Evolutionary conservation across 345 rosid genomes (phyloP), one percentile per base, ranked within the genome.

Genomic region (Brassica nigra): DNA sequence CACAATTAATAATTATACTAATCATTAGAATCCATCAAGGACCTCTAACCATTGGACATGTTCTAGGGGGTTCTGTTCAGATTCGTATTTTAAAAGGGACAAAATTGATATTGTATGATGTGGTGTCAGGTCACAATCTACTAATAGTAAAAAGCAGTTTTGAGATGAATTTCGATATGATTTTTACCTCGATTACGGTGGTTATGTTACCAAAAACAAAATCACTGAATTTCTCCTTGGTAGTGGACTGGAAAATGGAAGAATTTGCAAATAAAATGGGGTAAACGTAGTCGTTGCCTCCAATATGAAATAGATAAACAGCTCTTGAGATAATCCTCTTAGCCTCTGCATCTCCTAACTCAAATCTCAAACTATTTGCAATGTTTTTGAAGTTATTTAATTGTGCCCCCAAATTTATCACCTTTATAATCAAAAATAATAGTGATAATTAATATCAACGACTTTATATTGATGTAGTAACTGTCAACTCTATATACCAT

Each of bases 191-290:
- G 68, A 88, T 66, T 5, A 73, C 74, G 0, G 29, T 2, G 0
- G 86, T 83, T 7, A 75, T 5, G 55, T 85, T 88, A 61, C 86
- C 87, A 0, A 84, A 15, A 14, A 86, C 88, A 75, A 70, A 78
- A 16, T 74, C 82, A 0, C 31, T 49, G 6, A 65, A 79, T 3
- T 75, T 80, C 47, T 85, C 14, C 30, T 69, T 62, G 1, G 84
- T 65, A 64, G 28, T 47, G 30, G 80, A 71, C 15, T 76, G 71
- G 1, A 73, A 39, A 18, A 54, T 3, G 7, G 81, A 68, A 52
- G 81, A 54, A 76, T 82, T 87, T 27, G 74, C 42, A 14, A 20
- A 27, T 27, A 68, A 36, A 88, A 87, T 81, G 1, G 83, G 72
- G 8, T 37, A 23, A 0, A 7, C 0, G 59, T 83, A 87, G 67